Conservation (phyloP, 2,329 filamentous ascomycete genomes). For the Monosporascus sp. region DNA sequence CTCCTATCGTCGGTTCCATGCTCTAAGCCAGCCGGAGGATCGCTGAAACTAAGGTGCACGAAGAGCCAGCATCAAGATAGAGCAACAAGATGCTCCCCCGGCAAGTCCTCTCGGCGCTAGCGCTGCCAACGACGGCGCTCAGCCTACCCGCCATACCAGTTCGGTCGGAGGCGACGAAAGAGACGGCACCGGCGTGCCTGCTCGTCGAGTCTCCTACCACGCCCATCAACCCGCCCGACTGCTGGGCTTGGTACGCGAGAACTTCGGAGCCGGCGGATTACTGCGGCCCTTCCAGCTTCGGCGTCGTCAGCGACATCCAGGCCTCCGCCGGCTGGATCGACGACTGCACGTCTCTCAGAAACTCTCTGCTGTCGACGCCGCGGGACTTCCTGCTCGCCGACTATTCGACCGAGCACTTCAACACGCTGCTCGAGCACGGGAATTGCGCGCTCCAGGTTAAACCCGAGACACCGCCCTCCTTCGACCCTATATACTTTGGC, state of each 20-base stretch:
- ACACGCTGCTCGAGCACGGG: constrained; percentile 7
- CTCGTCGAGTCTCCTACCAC: constrained; percentile 9
- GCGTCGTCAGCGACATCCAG: neutral
- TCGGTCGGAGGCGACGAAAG: neutral
- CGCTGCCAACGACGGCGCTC: constrained; percentile 2
- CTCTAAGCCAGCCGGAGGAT: neutral
- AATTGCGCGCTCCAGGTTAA: constrained; percentile 12
- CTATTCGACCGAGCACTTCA: constrained; percentile 10
- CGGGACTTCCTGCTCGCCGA: constrained; percentile 14
- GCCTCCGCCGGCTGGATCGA: constrained; percentile 5
- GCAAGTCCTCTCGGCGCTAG: constrained; percentile 9
- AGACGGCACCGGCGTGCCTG: constrained; percentile 4
- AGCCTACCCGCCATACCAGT: constrained; percentile 7
- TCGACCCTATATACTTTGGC: constrained; percentile 14
- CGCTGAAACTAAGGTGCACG: neutral
- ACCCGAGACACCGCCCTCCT: constrained; percentile 10
- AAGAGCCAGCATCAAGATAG: neutral
- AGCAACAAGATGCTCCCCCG: constrained; percentile 8
- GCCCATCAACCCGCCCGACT: constrained; percentile 11
- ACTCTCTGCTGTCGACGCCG: neutral
- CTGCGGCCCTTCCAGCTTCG: constrained; percentile 11
- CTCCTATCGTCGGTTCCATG: neutral
- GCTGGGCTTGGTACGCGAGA: constrained; percentile 15
- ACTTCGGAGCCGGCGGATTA: constrained; percentile 10
- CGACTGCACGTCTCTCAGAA: constrained; percentile 5